Base-by-base conservation (phyloP, 495 filamentous ascomycete species). In the Aspergillus heteromorphus region DNA sequence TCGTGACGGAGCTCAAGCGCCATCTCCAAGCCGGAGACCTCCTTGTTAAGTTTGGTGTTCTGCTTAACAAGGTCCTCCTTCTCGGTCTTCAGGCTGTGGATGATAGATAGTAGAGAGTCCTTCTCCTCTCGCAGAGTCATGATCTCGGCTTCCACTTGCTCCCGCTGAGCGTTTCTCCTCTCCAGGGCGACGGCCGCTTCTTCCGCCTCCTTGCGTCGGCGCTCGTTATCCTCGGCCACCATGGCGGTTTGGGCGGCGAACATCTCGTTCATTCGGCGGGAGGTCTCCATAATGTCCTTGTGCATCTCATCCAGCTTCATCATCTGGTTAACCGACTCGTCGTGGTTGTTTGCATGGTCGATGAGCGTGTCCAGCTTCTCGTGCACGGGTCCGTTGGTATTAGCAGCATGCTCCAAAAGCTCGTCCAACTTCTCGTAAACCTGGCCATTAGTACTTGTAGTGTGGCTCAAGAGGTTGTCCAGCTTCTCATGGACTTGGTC, bases 271-370 rank as follows among this genome's bases (percentile, higher is more conserved):
- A 99, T 86, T 62, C 89, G 88, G 19, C 83, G 83, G 0, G 92
- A 87, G n/a, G 89, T 96, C 41, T 83, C 76, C 65, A 88, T 85
- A 40, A 99, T 91, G 56, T 96, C 87, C 61, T 87, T 79, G 65
- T 96, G 91, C 58, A 97, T 92, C 63, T 91, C 81, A 59, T 95
- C 89, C 8, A 99, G 79, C 47, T 89, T 87, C 55, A 87, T 85
- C 49, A 86, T 83, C 57, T 89, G 84, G 9, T 68, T 74, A 40
- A 73, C 66, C n/a, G 72, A 72, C n/a, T 73, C 67, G 19, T 73
- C 74, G 1, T 60, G 65, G 27, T 73, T 68, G 7, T 62, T 62
- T 4, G 67, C 62, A 50, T 65, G 71, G 10, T 59, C 68, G 27
- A 75, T 67, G 6, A 75, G 59, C 11, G 64, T 62, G 29, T 75